phyloP scores from a whole-genome alignment of 225 moss, liverwort and hornwort genomes.

The Lunularia cruciata region DNA sequence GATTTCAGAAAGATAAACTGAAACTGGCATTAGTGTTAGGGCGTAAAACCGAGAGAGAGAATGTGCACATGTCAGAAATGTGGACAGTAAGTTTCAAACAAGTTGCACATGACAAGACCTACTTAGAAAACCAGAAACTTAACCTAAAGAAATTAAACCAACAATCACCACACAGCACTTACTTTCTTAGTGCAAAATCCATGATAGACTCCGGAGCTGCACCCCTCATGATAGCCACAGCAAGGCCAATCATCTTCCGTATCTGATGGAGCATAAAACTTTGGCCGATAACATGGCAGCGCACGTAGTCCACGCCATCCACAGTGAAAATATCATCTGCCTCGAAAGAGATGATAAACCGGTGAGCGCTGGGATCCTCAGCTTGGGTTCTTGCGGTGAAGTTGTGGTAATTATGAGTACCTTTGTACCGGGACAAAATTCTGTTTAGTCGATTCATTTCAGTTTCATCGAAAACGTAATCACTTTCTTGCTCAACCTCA shows the following conservation, averaged over 20 bases:
- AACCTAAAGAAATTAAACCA: no score
- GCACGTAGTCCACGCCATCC: slow-evolving; percentile 78
- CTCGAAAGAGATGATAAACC: slow-evolving; percentile 77
- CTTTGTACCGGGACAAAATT: slow-evolving; percentile 58
- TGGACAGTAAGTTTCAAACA: neutral
- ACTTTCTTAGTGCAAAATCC: slow-evolving; percentile 70
- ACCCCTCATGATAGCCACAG: slow-evolving; percentile 89
- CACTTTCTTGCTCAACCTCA: slow-evolving; percentile 16
- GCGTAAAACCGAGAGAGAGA: no score
- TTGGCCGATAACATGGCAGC: slow-evolving; percentile 85
- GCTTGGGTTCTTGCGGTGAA: slow-evolving; percentile 84
- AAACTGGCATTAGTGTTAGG: no score
- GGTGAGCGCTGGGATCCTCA: slow-evolving; percentile 80
- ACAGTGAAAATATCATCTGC: slow-evolving; percentile 59
- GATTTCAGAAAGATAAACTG: no score
- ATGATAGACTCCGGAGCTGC: slow-evolving; percentile 67
- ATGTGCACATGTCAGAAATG: no score
- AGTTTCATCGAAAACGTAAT: slow-evolving; percentile 59
- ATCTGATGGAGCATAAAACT: slow-evolving; percentile 99
- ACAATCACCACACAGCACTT: no score
- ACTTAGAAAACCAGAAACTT: no score
- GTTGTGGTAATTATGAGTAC: slow-evolving; percentile 96
- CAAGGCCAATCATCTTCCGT: slow-evolving; percentile 95
- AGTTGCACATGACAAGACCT: no score
- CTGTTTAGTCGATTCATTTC: slow-evolving; percentile 59